These are phyloP conservation scores for Paraphoma sp. DNA, from an alignment of 2,329 filamentous ascomycete genomes.

Conservation along the genomic window DNA sequence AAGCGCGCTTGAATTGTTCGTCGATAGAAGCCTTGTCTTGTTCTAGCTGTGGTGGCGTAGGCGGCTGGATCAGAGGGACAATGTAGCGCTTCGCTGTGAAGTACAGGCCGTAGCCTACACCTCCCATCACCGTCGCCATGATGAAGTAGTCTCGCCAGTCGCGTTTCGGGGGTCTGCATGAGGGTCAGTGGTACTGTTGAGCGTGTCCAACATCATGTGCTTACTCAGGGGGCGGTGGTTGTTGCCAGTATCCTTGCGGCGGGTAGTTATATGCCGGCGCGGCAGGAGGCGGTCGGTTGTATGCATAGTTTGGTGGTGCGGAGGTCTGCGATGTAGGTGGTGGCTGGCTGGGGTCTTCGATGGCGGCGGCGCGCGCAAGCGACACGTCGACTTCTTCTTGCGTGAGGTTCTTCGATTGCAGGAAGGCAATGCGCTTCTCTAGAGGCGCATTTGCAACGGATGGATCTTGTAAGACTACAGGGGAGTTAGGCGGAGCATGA, in stretches of 20 bases:
- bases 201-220: conserved; percentile 13
- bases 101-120: conserved; percentile 88
- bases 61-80: conserved; percentile 86
- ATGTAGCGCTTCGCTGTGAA: conserved; percentile 89
- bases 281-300: conserved; percentile 53
- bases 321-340: conserved; percentile 57
- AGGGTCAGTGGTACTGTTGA: conserved; percentile 17
- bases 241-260: conserved; percentile 59
- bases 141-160: conserved; percentile 99
- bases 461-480: conserved; percentile 87
- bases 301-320: conserved; percentile 47
- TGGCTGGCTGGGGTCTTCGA: conserved; percentile 60
- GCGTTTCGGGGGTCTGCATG: conserved; percentile 66
- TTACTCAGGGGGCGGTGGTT: conserved; percentile 62
- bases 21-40: conserved; percentile 94
- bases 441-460: conserved; percentile 88
- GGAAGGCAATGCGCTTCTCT: conserved; percentile 89
- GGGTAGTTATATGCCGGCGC: conserved; percentile 60
- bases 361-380: conserved; percentile 75
- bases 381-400: conserved; percentile 92
- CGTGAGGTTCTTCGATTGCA: conserved; percentile 96
- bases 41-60: conserved; percentile 90
- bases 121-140: conserved; percentile 94
- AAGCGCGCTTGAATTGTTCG: conserved; percentile 91
- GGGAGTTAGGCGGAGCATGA: conserved; percentile 20